phyloP scores from a whole-genome alignment of 306 rosid species.

The Luffa aegyptiaca region DNA sequence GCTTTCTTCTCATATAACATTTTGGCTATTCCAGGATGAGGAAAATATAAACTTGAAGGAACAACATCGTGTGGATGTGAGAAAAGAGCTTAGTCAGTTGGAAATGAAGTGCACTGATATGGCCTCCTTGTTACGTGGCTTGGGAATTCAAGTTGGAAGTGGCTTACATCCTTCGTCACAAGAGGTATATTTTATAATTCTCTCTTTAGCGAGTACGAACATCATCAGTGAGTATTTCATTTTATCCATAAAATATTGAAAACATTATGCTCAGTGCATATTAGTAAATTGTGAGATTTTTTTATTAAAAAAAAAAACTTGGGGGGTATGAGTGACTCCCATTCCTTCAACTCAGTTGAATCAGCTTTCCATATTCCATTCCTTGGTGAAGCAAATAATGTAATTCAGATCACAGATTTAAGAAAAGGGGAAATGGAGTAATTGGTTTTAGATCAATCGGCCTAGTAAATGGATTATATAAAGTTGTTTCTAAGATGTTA shows the following conservation, averaged over 20 bases:
- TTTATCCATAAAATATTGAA: background rate
- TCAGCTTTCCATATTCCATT: background rate
- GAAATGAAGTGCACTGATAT: slow-evolving; percentile 54
- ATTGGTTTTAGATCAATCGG: background rate
- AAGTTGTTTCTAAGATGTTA: background rate
- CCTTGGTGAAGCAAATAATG: background rate
- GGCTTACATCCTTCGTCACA: slow-evolving; percentile 29
- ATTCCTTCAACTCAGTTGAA: background rate
- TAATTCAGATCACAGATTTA: background rate
- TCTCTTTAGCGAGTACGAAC: background rate
- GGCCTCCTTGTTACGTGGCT: slow-evolving; percentile 74
- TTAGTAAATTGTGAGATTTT: background rate
- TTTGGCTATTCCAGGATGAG: slow-evolving; percentile 47
- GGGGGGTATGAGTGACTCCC: background rate
- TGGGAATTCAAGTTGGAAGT: slow-evolving; percentile 69
- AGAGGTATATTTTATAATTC: slow-evolving; percentile 37
- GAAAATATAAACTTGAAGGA: slow-evolving; percentile 75
- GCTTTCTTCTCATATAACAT: background rate
- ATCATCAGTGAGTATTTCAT: background rate
- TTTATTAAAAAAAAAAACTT: background rate
- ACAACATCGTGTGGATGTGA: slow-evolving; percentile 57
- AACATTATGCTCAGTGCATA: background rate
- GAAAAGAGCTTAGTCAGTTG: slow-evolving; percentile 46
- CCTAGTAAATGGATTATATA: background rate
- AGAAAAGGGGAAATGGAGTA: background rate